Percentiles rank a stretch among this genome's conserved stretches.
phyloP scores from a whole-genome alignment of 2,329 filamentous ascomycete genomes.

The Fusarium sp. region DNA sequence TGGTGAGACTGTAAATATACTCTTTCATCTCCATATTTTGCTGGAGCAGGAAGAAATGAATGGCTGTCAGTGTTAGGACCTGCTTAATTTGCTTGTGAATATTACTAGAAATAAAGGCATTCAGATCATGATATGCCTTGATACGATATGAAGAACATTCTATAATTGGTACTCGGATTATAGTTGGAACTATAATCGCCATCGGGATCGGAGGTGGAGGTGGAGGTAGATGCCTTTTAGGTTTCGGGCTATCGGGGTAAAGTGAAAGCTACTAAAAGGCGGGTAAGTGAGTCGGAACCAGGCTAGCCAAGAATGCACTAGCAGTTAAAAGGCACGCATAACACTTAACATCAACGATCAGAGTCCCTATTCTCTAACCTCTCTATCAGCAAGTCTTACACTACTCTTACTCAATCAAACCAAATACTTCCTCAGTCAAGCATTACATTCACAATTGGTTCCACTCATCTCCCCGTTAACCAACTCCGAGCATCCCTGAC shows the following conservation, averaged over 20 bases:
- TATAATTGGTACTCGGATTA: no score
- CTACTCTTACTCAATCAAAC: background rate
- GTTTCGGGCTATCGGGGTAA: no score
- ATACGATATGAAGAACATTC: no score
- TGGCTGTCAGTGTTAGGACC: background rate
- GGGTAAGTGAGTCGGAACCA: no score
- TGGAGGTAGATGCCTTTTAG: background rate
- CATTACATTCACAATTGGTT: background rate
- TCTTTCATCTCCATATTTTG: background rate
- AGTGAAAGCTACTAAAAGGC: no score
- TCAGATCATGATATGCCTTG: background rate
- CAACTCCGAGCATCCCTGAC: background rate
- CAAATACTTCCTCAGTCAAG: background rate
- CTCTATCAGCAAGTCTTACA: background rate
- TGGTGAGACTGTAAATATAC: background rate
- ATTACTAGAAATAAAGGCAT: background rate
- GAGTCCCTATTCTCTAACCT: no score
- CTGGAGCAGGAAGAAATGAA: background rate
- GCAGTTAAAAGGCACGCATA: background rate
- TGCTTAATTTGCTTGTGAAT: background rate
- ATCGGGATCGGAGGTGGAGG: background rate
- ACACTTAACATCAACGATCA: background rate
- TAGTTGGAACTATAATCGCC: background rate
- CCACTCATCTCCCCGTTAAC: background rate
- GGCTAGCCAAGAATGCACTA: rapidly evolving